These are phyloP conservation scores for Nyssa sinensis DNA, from an alignment of 148 eudicot genomes.

Conservation along the genomic window DNA sequence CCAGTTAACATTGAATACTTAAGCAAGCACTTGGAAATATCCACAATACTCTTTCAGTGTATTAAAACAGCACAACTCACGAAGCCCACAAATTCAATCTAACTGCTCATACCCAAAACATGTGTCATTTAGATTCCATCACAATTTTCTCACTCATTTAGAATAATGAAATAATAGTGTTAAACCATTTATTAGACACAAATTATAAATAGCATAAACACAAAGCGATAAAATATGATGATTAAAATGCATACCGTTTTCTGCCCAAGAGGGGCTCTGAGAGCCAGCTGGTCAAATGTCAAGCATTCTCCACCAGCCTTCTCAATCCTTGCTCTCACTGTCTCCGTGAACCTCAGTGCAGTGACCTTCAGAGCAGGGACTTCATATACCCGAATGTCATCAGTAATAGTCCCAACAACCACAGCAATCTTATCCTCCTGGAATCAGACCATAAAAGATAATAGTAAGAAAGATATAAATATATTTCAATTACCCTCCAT, in stretches of 20 bases:
- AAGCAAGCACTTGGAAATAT: background rate
- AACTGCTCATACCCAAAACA: background rate
- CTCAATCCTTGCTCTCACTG: slow-evolving; percentile 59
- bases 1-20: background rate
- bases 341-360: slow-evolving; percentile 59
- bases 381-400: slow-evolving; percentile 46
- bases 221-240: background rate
- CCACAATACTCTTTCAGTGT: background rate
- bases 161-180: background rate
- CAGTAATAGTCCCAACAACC: slow-evolving; percentile 49
- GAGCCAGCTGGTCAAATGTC: slow-evolving; percentile 63
- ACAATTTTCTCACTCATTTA: background rate
- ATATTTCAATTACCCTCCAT: background rate
- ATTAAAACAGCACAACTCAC: too few relatives aligned
- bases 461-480: background rate
- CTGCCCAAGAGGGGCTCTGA: slow-evolving; percentile 63
- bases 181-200: background rate
- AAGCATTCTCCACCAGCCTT: slow-evolving; percentile 62
- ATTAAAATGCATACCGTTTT: slow-evolving; percentile 41
- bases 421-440: slow-evolving; percentile 51
- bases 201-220: too few relatives aligned
- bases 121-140: background rate
- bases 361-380: slow-evolving; percentile 51
- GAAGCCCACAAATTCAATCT: background rate
- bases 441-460: background rate